These are phyloP conservation scores for Fusarium nelsonii DNA, from an alignment of 2,329 filamentous ascomycete species.

Conservation along the genomic window DNA sequence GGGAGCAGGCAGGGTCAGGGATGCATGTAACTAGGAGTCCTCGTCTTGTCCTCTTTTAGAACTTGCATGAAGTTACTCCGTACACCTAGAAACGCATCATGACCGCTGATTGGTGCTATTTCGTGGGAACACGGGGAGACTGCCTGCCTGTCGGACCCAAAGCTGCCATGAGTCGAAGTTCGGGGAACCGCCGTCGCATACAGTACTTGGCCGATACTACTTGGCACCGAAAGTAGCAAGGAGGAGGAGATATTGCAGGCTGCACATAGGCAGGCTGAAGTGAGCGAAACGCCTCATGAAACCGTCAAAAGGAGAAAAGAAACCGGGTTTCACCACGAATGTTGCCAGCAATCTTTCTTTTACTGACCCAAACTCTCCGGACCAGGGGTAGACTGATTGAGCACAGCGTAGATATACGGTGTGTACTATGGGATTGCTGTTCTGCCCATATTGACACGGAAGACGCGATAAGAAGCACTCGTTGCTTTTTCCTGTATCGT, in stretches of 20 bases:
- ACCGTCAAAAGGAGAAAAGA: not conserved
- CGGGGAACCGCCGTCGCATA: slow-evolving; percentile 4
- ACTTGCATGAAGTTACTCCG: slow-evolving; percentile 32
- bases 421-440: not conserved
- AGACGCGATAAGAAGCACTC: not conserved
- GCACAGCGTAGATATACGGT: not conserved
- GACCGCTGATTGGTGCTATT: slow-evolving; percentile 28
- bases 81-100: not conserved
- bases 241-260: not conserved
- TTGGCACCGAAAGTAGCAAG: not conserved
- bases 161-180: slow-evolving; percentile 21
- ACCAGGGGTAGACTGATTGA: not conserved
- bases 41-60: slow-evolving; percentile 38
- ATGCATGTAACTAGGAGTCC: slow-evolving; percentile 35
- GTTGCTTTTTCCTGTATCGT: not conserved
- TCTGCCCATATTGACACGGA: not conserved
- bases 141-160: slow-evolving; percentile 2
- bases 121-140: not conserved
- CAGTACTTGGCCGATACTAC: slow-evolving; percentile 15
- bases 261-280: not conserved
- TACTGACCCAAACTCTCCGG: not conserved
- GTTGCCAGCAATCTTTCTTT: not conserved
- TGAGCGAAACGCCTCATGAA: not conserved
- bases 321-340: not conserved
- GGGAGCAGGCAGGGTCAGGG: slow-evolving; percentile 44